Percentiles rank a stretch among this genome's conserved stretches.
Conservation (phyloP, 202 grass and related monocot species). For the Schoenoplectus tabernaemontani region DNA sequence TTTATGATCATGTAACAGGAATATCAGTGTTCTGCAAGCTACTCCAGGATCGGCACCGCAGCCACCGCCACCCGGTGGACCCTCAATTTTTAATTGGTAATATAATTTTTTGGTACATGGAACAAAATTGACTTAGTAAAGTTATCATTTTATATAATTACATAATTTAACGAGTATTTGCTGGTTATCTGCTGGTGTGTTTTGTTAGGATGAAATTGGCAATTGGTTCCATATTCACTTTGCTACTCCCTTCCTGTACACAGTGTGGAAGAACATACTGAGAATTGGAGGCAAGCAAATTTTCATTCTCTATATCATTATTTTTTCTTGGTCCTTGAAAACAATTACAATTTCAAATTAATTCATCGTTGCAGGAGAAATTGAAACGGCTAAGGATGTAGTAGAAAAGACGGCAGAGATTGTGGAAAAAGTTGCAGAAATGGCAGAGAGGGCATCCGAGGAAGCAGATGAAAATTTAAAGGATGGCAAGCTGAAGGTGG, state of each 20-base stretch:
- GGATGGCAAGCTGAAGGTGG: conserved; percentile 31
- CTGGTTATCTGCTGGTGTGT: not conserved
- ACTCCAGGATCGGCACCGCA: not conserved
- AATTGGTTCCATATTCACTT: conserved; percentile 31
- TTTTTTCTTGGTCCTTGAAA: not conserved
- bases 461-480: conserved; percentile 31
- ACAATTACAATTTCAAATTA: not conserved
- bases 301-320: not conserved
- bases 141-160: not conserved
- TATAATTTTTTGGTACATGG: not conserved
- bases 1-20: not conserved
- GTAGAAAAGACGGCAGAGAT: conserved; percentile 34
- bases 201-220: conserved; percentile 37
- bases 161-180: not conserved
- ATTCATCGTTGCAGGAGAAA: conserved; percentile 32
- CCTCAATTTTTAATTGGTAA: conserved; percentile 42
- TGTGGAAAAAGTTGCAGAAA: conserved; percentile 37
- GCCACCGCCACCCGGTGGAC: not conserved
- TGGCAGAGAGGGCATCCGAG: conserved; percentile 38
- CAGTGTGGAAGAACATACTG: conserved; percentile 35
- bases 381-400: conserved; percentile 40
- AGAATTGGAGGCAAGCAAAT: conserved; percentile 40
- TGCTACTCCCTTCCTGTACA: conserved; percentile 35
- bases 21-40: not conserved
- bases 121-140: not conserved